Conservation (phyloP, 306 rosid genomes). For the Rosa chinensis region DNA sequence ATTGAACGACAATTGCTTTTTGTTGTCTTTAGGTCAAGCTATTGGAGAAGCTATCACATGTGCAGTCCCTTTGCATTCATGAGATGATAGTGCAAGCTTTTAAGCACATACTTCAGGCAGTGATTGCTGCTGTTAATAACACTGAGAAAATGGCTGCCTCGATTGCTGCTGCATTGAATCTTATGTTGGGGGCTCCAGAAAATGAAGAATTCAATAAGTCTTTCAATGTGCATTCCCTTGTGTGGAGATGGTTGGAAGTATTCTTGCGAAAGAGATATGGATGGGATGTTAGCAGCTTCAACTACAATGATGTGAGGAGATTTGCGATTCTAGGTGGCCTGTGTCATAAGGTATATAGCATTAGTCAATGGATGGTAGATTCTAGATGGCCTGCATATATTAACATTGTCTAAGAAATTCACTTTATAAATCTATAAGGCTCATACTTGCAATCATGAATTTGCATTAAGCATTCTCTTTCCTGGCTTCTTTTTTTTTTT, state of each 20-base stretch:
- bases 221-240: conserved; percentile 57
- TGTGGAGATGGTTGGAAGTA: conserved; percentile 83
- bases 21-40: conserved; percentile 78
- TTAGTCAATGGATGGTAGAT: conserved; percentile 4
- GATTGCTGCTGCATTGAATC: conserved; percentile 77
- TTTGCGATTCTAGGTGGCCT: conserved; percentile 91
- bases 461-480: neutral
- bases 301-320: conserved; percentile 75
- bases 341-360: conserved; percentile 79
- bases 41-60: conserved; percentile 90
- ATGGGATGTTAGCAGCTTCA: conserved; percentile 69
- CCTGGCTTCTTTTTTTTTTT: neutral
- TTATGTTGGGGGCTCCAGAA: conserved; percentile 78
- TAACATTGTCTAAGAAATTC: neutral
- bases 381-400: conserved; percentile 23
- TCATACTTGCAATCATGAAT: neutral
- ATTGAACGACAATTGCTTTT: conserved; percentile 23
- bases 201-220: conserved; percentile 52
- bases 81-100: conserved; percentile 98
- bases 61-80: conserved; percentile 94
- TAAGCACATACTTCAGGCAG: conserved; percentile 94
- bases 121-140: conserved; percentile 66
- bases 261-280: conserved; percentile 82
- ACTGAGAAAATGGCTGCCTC: conserved; percentile 70
- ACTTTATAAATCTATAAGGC: neutral